Base-by-base conservation (phyloP, 306 rosid species). In the Pueraria montana region DNA sequence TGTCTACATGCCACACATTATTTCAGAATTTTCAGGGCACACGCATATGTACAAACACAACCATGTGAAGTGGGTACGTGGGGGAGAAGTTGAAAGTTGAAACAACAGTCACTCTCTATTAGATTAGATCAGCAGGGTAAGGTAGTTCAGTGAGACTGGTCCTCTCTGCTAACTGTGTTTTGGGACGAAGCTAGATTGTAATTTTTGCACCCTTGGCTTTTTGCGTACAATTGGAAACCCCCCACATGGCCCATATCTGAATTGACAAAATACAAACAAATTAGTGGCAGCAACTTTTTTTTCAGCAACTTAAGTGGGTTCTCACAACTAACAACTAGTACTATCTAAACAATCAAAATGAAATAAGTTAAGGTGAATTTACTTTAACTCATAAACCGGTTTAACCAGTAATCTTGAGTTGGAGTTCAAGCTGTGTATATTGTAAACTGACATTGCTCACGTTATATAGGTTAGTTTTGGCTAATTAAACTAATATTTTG, bases 51-150 rank as follows among this genome's bases (percentile, higher is more conserved):
- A 27, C 21, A 52, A 82, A 59, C 70, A 83, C 10, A n/a, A 58
- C 24, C 82, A 83, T 59, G 87, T 84, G 84, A 74, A 20, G 72
- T 71, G 40, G 40, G 40, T 36, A 36, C 40, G 43, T 7, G 80
- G 63, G 63, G 36, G 70, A 20, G 18, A 64, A 32, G 70, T 64
- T 64, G 45, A 16, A 32, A 64, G 76, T 40, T 76, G 56, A 42
- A 71, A 80, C 74, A 59, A 50, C 69, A 74, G 78, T 23, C 46
- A 65, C 58, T 81, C 10, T 84, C 70, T 18, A 81, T 21, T 76
- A 58, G 71, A 69, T 80, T 79, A 80, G 48, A 81, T 70, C 62
- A 75, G 78, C 74, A 66, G 20, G 72, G 77, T 45, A 53, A 59
- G 72, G 63, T 53, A 40, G 49, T 5, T 43, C 56, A 53, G 11